These are phyloP conservation scores for Talaromyces sp. DNA, from an alignment of 2,329 filamentous ascomycete species.

Conservation along the genomic window DNA sequence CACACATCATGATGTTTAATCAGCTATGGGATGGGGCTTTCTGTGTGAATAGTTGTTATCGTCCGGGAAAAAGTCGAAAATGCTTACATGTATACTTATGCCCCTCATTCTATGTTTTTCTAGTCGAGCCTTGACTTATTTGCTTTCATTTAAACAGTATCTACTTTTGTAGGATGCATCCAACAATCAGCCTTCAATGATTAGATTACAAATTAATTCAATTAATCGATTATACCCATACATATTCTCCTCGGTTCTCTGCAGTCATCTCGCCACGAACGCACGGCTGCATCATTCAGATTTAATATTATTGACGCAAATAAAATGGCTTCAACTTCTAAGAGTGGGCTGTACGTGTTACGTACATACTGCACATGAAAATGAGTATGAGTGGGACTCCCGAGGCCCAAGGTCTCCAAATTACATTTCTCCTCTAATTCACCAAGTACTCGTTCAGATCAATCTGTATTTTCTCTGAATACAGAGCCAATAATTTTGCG, in stretches of 20 bases:
- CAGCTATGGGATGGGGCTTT: constrained; percentile 3
- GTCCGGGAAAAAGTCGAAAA: constrained; percentile 9
- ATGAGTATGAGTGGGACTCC: neutral
- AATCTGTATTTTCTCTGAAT: neutral
- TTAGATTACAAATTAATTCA: constrained; percentile 1
- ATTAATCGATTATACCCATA: neutral
- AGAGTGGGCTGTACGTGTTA: neutral
- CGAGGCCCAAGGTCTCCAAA: neutral
- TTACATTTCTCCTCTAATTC: neutral
- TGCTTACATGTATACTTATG: neutral
- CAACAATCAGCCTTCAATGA: neutral
- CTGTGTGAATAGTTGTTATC: neutral
- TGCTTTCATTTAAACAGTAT: neutral
- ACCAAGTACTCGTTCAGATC: neutral
- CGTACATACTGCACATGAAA: neutral
- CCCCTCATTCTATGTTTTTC: neutral
- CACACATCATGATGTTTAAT: constrained; percentile 1
- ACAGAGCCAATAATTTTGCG: neutral
- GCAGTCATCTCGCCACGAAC: neutral
- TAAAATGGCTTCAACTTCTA: neutral
- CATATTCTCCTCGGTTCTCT: neutral
- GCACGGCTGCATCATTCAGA: neutral
- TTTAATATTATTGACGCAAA: neutral
- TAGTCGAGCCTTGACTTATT: neutral
- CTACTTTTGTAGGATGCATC: neutral